Conservation (phyloP, 208 protist species). For the Trypanosoma grayi region DNA sequence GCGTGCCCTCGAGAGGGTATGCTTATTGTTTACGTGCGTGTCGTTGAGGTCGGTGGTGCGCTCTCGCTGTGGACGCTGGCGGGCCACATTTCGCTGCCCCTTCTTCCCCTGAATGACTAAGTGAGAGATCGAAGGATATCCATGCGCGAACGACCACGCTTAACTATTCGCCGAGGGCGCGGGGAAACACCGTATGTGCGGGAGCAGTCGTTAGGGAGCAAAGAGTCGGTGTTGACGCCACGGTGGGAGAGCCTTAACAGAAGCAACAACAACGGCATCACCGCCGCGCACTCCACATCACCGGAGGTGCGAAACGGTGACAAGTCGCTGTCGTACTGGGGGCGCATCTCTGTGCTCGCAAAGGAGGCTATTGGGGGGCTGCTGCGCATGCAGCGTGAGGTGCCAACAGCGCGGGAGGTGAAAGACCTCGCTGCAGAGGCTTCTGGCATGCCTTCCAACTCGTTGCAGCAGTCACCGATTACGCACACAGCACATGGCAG, state of each 20-base stretch:
- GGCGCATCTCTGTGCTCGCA: conserved; percentile 6
- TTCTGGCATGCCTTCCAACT: background rate
- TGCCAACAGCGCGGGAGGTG: background rate
- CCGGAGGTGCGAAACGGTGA: background rate
- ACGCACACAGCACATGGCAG: background rate
- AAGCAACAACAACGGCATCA: background rate
- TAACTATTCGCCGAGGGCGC: conserved; percentile 17
- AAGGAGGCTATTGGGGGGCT: conserved; percentile 6
- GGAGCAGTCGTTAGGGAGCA: background rate
- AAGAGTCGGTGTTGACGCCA: background rate
- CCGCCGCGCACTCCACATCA: background rate
- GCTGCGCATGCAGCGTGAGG: background rate
- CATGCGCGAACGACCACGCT: conserved; percentile 19
- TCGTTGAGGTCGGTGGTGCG: too few species aligned
- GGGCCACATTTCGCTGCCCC: conserved; percentile 9
- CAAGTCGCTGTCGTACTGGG: conserved; percentile 8
- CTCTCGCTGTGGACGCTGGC: too few species aligned
- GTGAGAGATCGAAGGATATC: background rate
- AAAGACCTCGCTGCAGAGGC: background rate
- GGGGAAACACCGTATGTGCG: conserved; percentile 6
- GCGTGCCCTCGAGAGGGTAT: too few species aligned
- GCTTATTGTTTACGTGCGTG: too few species aligned
- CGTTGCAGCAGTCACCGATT: background rate
- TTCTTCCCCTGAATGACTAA: conserved; percentile 11
- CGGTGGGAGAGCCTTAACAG: background rate